Evolutionary conservation across 345 rosid species (phyloP), one percentile per base, ranked within the genome.

Genomic region (Salix exigua): DNA sequence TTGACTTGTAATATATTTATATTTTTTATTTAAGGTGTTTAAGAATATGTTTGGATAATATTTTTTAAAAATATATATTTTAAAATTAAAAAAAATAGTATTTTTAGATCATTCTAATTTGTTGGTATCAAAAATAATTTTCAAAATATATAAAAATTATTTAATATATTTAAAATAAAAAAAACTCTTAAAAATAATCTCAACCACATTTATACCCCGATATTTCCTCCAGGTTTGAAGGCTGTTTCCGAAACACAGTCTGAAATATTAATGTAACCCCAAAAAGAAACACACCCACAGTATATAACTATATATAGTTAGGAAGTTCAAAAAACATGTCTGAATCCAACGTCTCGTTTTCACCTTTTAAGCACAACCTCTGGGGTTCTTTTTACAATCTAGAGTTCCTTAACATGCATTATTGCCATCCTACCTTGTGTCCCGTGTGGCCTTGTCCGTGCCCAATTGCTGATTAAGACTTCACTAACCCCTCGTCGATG

Each of bases 401-500:
- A n/a, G 14, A n/a, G 62, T 4, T n/a, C 25, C n/a, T n/a, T 0
- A 5, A n/a, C 26, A 8, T 10, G 6, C 0, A 51, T 6, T 18
- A 51, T 6, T 18, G 58, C 1, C 58, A 51, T 2, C 11, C 51
- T 5, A 55, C 31, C 31, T 17, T 14, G n/a, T 31, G 48, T 16
- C 60, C 23, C 46, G 16, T 14, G 17, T 21, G 31, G 17, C 66
- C 72, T 67, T 66, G 72, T 78, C 76, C 2, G 70, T 48, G 40
- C 0, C 2, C 35, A 70, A 58, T 5, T 31, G 70, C 53, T 63
- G 74, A 77, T 64, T 16, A 77, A 65, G 78, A 73, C 80, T 63
- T 64, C 73, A 64, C 72, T 53, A 40, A 51, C 11, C 68, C 51
- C 17, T 18, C 19, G 6, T 42, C 42, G 51, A 46, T 46, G 75